Evolutionary conservation across 768 basidiomycete species (phyloP).

Genomic region (Hebeloma cylindrosporum): DNA sequence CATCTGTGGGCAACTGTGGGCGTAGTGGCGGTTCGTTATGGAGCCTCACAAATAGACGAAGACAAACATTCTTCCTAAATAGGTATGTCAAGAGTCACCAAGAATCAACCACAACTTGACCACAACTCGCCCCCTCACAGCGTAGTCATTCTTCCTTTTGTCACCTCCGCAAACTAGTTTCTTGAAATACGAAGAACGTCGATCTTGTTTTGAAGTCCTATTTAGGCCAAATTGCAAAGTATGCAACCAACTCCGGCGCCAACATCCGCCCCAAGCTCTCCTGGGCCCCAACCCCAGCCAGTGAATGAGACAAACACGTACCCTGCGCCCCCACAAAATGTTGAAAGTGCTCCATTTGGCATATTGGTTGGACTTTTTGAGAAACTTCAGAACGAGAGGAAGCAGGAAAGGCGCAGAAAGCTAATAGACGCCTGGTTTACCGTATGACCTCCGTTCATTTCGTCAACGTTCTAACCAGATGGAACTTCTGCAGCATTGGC

Average conservation of each 20-base stretch:
- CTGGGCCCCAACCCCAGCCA: slow-evolving; percentile 23
- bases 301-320: slow-evolving; percentile 38
- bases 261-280: slow-evolving; percentile 55
- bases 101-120: too few relatives aligned
- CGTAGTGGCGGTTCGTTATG: too few relatives aligned
- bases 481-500: slow-evolving; percentile 64
- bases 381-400: slow-evolving; percentile 68
- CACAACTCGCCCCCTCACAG: too few relatives aligned
- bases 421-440: slow-evolving; percentile 78
- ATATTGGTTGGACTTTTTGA: slow-evolving; percentile 73
- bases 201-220: not conserved
- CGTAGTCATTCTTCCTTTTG: too few relatives aligned
- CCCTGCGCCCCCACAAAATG: slow-evolving; percentile 62
- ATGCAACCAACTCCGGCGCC: slow-evolving; percentile 74
- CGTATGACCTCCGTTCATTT: slow-evolving; percentile 44
- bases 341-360: slow-evolving; percentile 66
- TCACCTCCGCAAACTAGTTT: too few relatives aligned
- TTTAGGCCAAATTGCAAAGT: slow-evolving; percentile 15
- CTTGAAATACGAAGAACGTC: too few relatives aligned
- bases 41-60: too few relatives aligned
- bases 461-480: slow-evolving; percentile 8
- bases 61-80: too few relatives aligned
- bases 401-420: slow-evolving; percentile 70
- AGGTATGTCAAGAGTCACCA: too few relatives aligned
- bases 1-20: too few relatives aligned